Percentiles rank a stretch among this genome's conserved stretches.
Conservation (phyloP, 31 red algal species). For the Asparagopsis taxiformis region DNA sequence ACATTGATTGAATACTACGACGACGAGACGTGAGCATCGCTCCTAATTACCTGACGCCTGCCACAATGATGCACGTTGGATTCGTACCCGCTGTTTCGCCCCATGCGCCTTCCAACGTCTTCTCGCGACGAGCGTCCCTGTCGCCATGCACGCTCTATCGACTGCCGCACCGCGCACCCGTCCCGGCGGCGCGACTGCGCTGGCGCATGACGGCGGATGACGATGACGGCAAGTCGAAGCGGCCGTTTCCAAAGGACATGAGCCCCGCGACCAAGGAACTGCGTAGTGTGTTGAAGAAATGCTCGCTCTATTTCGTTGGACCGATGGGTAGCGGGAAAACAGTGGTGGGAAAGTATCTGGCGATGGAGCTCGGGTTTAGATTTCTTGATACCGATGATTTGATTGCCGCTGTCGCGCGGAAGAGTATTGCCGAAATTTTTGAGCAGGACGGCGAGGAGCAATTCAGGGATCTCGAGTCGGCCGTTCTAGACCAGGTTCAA, state of each 20-base stretch:
- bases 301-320: conserved; percentile 87
- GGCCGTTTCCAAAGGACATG: conserved; percentile 6
- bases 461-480: conserved; percentile 86
- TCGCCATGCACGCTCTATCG: neutral
- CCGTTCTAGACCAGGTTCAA: conserved; percentile 53
- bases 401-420: conserved; percentile 60
- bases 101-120: neutral
- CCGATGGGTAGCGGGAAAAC: conserved; percentile 92
- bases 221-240: no score
- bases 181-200: neutral
- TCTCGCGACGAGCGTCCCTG: neutral
- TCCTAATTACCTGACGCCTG: no score
- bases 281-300: conserved; percentile 69
- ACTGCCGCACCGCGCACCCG: neutral
- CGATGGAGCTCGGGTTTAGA: conserved; percentile 61
- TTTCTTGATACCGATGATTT: conserved; percentile 86
- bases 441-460: conserved; percentile 75
- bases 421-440: conserved; percentile 77
- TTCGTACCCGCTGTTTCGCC: neutral
- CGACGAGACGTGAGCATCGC: no score
- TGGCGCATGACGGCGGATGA: neutral
- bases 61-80: neutral
- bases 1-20: no score
- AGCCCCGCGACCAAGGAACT: conserved; percentile 44
- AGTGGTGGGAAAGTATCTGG: conserved; percentile 64